Conservation (phyloP, 2,329 filamentous ascomycete species). For the Neocucurbitaria cava region DNA sequence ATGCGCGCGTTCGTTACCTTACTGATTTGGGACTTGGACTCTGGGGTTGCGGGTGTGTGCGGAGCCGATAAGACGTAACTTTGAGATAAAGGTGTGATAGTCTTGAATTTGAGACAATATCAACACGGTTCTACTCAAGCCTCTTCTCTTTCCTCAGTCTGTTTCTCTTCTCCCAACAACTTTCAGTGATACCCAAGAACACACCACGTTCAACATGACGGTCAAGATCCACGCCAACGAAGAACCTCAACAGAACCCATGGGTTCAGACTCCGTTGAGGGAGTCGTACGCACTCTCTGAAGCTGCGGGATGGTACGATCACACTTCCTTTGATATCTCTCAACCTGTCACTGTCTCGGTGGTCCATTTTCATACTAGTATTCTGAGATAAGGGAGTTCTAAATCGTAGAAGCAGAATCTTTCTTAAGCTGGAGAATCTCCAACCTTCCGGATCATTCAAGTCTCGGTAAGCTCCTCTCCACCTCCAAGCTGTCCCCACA, state of each 20-base stretch:
- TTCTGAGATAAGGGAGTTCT: slow-evolving; percentile 38
- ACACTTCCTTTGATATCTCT: slow-evolving; percentile 22
- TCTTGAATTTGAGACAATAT: slow-evolving; percentile 4
- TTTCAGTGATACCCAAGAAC: slow-evolving; percentile 15
- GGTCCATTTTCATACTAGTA: background rate
- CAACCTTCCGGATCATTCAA: slow-evolving; percentile 90
- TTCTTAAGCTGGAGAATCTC: slow-evolving; percentile 84
- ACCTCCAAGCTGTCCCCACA: background rate
- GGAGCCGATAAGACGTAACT: slow-evolving; percentile 31
- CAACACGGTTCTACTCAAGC: background rate
- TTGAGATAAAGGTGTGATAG: slow-evolving; percentile 18
- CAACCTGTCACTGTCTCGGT: background rate
- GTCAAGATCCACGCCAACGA: slow-evolving; percentile 29
- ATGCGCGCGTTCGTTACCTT: slow-evolving; percentile 12
- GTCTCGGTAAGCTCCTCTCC: slow-evolving; percentile 55
- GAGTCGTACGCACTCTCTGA: slow-evolving; percentile 71
- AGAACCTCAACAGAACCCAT: slow-evolving; percentile 54
- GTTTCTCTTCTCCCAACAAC: background rate
- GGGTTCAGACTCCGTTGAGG: slow-evolving; percentile 75
- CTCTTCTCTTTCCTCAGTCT: background rate
- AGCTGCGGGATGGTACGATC: slow-evolving; percentile 72
- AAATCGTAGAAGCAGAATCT: slow-evolving; percentile 69
- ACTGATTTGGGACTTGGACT: slow-evolving; percentile 14
- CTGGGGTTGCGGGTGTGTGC: slow-evolving; percentile 28
- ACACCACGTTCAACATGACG: slow-evolving; percentile 27